A percentile compares a stretch with the other conserved stretches of the same genome.
phyloP scores from a whole-genome alignment of 805 yeast species.

The Saccharomycopsis lassenensis region DNA sequence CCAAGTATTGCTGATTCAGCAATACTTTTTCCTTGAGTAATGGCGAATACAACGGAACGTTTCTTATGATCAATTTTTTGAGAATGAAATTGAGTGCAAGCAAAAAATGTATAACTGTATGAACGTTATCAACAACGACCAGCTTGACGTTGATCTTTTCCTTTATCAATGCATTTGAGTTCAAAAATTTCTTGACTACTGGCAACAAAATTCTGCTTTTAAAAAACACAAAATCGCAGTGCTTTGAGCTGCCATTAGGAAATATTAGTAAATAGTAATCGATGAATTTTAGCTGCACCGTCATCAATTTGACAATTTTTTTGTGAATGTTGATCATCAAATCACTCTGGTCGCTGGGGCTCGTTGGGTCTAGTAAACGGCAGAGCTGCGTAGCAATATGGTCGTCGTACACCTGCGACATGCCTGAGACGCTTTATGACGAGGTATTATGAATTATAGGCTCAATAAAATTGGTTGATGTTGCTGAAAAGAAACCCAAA shows the following conservation, averaged over 20 bases:
- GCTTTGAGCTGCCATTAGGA: slow-evolving; percentile 6
- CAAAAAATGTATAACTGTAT: slow-evolving; percentile 1
- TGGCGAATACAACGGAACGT: slow-evolving; percentile 1
- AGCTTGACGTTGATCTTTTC: too few species aligned
- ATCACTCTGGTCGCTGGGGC: too few species aligned
- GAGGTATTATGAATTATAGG: too few species aligned
- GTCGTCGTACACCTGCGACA: too few species aligned
- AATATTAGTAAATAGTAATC: slow-evolving; percentile 10
- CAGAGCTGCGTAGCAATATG: too few species aligned
- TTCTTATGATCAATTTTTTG: slow-evolving; percentile 6
- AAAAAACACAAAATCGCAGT: slow-evolving; percentile 5
- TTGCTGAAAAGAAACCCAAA: too few species aligned
- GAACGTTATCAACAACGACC: background rate
- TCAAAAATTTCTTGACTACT: background rate
- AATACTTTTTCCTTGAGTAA: slow-evolving; percentile 7
- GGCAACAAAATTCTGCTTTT: background rate
- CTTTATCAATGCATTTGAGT: background rate
- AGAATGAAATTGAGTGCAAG: slow-evolving; percentile 2
- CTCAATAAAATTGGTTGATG: too few species aligned
- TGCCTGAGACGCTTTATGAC: too few species aligned
- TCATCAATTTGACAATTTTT: slow-evolving; percentile 1
- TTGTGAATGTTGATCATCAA: slow-evolving; percentile 1
- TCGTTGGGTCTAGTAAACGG: too few species aligned
- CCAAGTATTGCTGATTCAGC: background rate
- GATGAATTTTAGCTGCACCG: slow-evolving; percentile 2